Base-by-base conservation (phyloP, 345 rosid genomes). In the Gossypium bickii region DNA sequence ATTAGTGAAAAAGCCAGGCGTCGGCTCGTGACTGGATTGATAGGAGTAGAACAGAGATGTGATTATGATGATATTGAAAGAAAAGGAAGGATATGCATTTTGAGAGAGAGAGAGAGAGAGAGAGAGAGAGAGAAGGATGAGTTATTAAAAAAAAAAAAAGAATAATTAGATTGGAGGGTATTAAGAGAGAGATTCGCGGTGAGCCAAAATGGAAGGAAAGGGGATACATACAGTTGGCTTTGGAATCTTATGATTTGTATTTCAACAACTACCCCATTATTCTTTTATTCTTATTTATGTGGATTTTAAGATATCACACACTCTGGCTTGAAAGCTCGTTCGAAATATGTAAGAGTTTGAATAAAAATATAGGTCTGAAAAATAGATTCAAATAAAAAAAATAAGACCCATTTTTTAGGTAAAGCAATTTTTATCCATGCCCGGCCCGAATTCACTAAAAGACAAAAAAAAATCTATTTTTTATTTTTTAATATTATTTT, bases 181-280 rank as follows among this genome's bases (percentile, higher is more conserved):
- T 61, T 27, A 60, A 60, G 18, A 51, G 70, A 80, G 80, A 85
- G 88, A 87, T 84, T 83, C 85, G 80, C 84, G 82, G 86, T 56
- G 83, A 61, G 52, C 62, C 18, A 49, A 57, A 49, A 47, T 24
- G 12, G 15, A 34, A 20, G 44, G n/a, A 11, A 56, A 27, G 13
- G 64, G 67, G 48, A 71, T 78, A 85, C 91, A 83, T 78, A 85
- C 92, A 83, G 89, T 84, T 87, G 92, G 85, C 74, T 57, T 75
- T 78, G 88, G 84, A 73, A 85, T 78, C 79, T 85, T 71, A 65
- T 80, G 74, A 85, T 24, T 76, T 82, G 84, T 78, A 77, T 58
- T 64, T 34, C 74, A 63, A 25, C 62, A 27, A 27, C 65, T 60
- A 60, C 64, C 38, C 38, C 6, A 34, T 34, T 4, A 34, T 34